Base-by-base conservation (phyloP, 2,329 filamentous ascomycete genomes). In the Xylariaceae sp. region DNA sequence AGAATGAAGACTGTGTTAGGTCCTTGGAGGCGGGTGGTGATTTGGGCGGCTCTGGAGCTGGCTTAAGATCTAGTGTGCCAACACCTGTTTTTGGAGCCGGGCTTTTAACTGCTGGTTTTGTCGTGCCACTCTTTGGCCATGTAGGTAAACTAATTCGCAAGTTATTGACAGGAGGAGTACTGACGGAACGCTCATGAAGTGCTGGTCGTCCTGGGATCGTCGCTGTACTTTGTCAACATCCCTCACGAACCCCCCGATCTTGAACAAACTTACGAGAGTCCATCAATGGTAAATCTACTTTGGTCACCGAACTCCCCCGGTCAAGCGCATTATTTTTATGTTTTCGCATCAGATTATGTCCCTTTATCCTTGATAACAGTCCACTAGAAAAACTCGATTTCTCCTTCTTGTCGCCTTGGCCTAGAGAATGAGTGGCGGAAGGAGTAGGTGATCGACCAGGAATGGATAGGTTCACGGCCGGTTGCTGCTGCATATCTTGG, bases 181-280 rank as follows among this genome's bases (percentile, higher is more conserved):
- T 87, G 59, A 79, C 81, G 44, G 85, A 87, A 58, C 85, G 80
- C 73, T 88, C 85, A 65, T 88, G 84, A 30, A 87, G 72, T 39
- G 85, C 78, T 57, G 84, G 85, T 5, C 84, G 80, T 47, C 85
- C 85, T 39, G 86, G 86, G 65, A 88, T 87, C 34, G 86, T 88
- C 63, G 86, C 85, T 88, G 64, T 2, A 50, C 45, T 51, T 53
- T n/a, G 67, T 73, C 54, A 69, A 68, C 55, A 54, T 50, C 35
- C 48, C 30, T n/a, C 39, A 30, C 15, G 52, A 53, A 34, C 49
- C n/a, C 18, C 45, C 30, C 50, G 13, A 45, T 30, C 42, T 42
- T n/a, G 51, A 30, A 42, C 5, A 10, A 42, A 77, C 86, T 76
- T 77, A 89, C 86, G 86, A 67, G 86, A 88, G 73, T 89, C 86